phyloP scores from a whole-genome alignment of 768 basidiomycete genomes.

The Lanmaoa rubissima region DNA sequence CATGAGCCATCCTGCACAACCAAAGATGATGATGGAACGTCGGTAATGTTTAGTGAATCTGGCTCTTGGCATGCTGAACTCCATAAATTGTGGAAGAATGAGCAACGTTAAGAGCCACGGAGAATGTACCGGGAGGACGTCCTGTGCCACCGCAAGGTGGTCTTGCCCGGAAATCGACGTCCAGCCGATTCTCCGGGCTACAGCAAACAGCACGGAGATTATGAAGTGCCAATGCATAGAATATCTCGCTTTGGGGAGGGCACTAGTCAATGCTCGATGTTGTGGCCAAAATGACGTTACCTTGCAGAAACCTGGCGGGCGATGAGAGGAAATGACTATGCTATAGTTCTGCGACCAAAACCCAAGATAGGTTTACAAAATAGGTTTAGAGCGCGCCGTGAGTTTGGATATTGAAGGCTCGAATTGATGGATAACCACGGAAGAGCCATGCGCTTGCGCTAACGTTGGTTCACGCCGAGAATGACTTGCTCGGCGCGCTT shows the following conservation, averaged over 20 bases:
- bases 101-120: constrained; percentile 13
- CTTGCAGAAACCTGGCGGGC: neutral
- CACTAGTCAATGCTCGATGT: neutral
- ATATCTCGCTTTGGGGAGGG: neutral
- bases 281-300: neutral
- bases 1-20: constrained; percentile 25
- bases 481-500: no score
- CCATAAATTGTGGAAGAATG: neutral
- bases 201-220: neutral
- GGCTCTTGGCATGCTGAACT: neutral
- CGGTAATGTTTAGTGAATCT: neutral
- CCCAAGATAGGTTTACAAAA: neutral
- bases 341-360: neutral
- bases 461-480: neutral
- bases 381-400: neutral
- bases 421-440: neutral
- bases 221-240: neutral
- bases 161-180: neutral
- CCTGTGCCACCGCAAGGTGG: neutral
- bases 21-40: constrained; percentile 4
- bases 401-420: neutral
- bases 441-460: neutral
- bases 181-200: neutral
- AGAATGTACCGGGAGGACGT: neutral
- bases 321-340: neutral